phyloP scores from a whole-genome alignment of 768 basidiomycete species.

The Suillus clintonianus region DNA sequence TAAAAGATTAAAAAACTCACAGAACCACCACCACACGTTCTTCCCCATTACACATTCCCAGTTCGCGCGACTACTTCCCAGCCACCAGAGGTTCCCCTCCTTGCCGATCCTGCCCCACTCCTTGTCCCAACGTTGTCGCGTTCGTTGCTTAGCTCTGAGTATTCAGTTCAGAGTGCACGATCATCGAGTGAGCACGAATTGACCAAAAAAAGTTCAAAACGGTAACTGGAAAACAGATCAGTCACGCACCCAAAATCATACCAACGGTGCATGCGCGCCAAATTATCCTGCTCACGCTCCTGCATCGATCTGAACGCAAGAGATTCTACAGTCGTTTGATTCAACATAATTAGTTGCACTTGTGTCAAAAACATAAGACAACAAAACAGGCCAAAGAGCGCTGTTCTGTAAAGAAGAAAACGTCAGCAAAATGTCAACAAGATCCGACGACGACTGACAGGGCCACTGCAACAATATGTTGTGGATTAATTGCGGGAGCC shows the following conservation, averaged over 20 bases:
- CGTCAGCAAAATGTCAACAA: conserved; percentile 11
- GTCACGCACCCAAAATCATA: conserved; percentile 55
- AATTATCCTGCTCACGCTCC: conserved; percentile 57
- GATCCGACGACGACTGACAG: conserved; percentile 51
- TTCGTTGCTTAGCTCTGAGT: conserved; percentile 52
- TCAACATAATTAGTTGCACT: conserved; percentile 55
- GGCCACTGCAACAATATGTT: conserved; percentile 71
- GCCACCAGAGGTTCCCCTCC: conserved; percentile 90
- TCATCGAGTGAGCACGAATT: not conserved
- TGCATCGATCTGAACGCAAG: conserved; percentile 57
- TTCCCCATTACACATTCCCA: conserved; percentile 88
- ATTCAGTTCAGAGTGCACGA: conserved; percentile 1
- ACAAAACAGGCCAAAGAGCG: conserved; percentile 74
- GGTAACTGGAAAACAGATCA: not conserved
- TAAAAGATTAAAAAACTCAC: conserved; percentile 66
- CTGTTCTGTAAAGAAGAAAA: conserved; percentile 55
- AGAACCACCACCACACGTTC: conserved; percentile 69
- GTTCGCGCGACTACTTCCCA: conserved; percentile 57
- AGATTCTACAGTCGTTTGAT: conserved; percentile 83
- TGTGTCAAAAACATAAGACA: conserved; percentile 58
- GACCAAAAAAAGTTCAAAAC: conserved; percentile 1
- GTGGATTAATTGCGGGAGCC: conserved; percentile 51
- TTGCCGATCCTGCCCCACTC: conserved; percentile 79
- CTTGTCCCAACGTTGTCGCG: conserved; percentile 58
- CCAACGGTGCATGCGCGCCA: conserved; percentile 54